Evolutionary conservation across 768 basidiomycete genomes (phyloP).

Genomic region (Kwoniella sp.): DNA sequence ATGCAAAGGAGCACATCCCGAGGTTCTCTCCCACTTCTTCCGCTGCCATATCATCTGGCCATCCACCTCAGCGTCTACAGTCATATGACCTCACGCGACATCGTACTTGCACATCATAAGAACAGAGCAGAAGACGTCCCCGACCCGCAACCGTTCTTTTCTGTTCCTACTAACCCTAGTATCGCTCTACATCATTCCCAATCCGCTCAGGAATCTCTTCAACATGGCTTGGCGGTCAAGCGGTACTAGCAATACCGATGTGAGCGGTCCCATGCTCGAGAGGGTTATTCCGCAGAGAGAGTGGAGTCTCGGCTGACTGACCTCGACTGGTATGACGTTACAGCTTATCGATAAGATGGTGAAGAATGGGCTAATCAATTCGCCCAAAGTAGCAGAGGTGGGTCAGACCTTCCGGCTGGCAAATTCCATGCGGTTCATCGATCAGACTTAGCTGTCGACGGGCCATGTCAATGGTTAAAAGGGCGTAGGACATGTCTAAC

Average conservation of each 20-base stretch:
- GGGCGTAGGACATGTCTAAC: no score
- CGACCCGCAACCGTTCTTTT: not conserved
- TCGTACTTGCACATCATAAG: no score
- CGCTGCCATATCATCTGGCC: no score
- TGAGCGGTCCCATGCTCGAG: conserved; percentile 6
- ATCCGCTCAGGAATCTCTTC: not conserved
- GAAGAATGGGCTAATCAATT: conserved; percentile 63
- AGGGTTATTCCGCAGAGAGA: not conserved
- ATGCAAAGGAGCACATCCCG: no score
- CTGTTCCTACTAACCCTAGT: not conserved
- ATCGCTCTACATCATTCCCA: not conserved
- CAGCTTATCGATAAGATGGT: conserved; percentile 70
- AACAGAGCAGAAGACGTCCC: no score
- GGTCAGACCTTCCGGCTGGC: no score
- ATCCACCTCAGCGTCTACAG: no score
- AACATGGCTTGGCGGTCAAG: conserved; percentile 62
- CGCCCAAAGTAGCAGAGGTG: conserved; percentile 65
- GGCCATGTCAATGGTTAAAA: no score
- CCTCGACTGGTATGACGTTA: not conserved
- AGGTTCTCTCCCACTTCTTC: no score
- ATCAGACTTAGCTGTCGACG: no score
- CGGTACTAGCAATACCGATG: conserved; percentile 69
- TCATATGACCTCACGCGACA: no score
- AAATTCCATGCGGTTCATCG: no score
- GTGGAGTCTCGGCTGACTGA: conserved; percentile 6